Base-by-base conservation (phyloP, 1,284 basidiomycete species). In the Ganoderma lucidum region DNA sequence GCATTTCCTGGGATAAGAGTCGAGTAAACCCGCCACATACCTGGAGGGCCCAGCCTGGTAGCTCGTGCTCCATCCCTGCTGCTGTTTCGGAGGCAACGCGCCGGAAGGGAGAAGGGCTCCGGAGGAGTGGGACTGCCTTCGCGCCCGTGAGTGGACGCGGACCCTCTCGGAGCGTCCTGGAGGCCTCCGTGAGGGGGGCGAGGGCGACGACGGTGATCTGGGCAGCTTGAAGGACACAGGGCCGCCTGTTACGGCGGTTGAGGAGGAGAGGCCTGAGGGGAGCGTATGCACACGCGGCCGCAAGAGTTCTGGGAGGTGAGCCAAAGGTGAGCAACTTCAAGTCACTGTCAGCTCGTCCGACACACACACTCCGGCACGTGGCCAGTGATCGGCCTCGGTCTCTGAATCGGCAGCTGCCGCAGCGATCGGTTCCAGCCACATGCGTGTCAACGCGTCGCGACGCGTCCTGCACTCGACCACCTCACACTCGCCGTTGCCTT, bases 31-130 rank as follows among this genome's bases (percentile, higher is more conserved):
- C 41, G 28, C 17, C 14, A 77, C 81, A 62, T 68, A 91, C 91
- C 90, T 88, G 17, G 93, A 94, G 37, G 91, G 92, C 44, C 93
- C 93, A 23, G 90, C 93, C 70, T 93, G 90, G 79, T 94, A 94
- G 75, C 93, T 94, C n/a, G 93, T 93, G 75, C 92, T 94, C 89
- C 93, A 89, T 73, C 89, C 93, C 72, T 88, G 71, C 70, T 74
- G 75, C 74, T 73, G 77, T 79, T 61, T 61, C 12, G n/a, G 59
- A 28, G 77, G 75, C 23, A 70, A 80, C 65, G 75, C 75, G 35
- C 76, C 74, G 62, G 73, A 72, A 41, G 78, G 72, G 19, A 62
- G 68, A 55, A 63, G 70, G 17, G 37, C 59, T 42, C 65, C 67
- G 64, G 74, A 75, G 41, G 76, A 69, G 30, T 72, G 69, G 19